Evolutionary conservation across 345 rosid species (phyloP).

Genomic region (Bruguiera sexangula): DNA sequence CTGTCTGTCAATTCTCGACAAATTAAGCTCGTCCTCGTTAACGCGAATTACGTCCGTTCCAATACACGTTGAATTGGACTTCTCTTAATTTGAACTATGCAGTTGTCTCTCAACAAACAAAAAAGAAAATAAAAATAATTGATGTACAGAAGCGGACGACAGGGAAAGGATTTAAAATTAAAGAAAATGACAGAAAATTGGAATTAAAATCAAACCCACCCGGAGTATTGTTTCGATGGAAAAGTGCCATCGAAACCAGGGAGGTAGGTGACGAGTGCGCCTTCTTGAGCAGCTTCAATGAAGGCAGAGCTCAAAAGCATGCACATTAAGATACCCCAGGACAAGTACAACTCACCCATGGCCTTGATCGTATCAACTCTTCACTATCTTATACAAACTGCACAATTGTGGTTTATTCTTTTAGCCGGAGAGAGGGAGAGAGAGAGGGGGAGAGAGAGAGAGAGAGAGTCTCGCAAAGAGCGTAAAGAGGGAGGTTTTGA

Average conservation of each 20-base stretch:
- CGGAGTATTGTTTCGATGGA: conserved; percentile 40
- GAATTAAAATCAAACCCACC: conserved; percentile 14
- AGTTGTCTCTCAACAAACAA: not conserved
- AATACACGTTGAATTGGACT: not conserved
- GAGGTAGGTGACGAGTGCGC: conserved; percentile 21
- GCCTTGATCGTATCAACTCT: not conserved
- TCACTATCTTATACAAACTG: not conserved
- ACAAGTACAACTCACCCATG: conserved; percentile 12
- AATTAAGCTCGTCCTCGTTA: too few relatives aligned
- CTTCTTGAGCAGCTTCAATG: conserved; percentile 28
- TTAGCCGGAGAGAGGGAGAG: too few relatives aligned
- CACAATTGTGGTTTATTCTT: not conserved
- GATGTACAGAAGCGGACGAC: not conserved
- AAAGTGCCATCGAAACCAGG: conserved; percentile 39
- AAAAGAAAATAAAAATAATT: not conserved
- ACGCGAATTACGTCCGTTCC: too few relatives aligned
- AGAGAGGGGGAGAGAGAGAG: too few relatives aligned
- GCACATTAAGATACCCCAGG: not conserved
- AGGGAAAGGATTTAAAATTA: not conserved
- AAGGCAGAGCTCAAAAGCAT: conserved; percentile 1
- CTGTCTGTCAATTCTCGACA: too few relatives aligned
- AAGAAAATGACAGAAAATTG: not conserved
- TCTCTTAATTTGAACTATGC: too few relatives aligned
- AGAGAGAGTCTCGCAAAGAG: too few relatives aligned
- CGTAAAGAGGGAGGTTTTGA: too few relatives aligned